Base-by-base conservation (phyloP, 2,329 filamentous ascomycete genomes). In the Mariannaea elegans region DNA sequence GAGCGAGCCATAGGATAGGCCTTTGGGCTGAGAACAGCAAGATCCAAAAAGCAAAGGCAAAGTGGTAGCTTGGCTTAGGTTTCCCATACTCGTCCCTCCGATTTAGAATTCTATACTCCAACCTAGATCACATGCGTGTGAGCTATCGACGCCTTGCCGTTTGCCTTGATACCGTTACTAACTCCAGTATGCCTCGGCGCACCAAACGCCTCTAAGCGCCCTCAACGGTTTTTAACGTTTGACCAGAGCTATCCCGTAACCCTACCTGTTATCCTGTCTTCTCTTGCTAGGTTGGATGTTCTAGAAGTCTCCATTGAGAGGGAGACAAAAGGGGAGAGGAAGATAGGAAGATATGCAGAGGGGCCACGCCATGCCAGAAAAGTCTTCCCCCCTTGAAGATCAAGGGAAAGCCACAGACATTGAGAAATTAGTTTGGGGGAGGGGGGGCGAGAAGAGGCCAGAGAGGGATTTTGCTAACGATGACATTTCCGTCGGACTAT, bases 21-120 rank as follows among this genome's bases (percentile, higher is more conserved):
- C 50, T 60, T 57, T 48, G 47, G 56, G 39, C 49, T 21, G 7
- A 24, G 32, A 19, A n/a, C 19, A 31, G 29, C 16, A 36, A 56
- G 50, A 62, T 36, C 45, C 41, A 68, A 56, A 58, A 69, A 67
- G 56, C 59, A 70, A 66, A 61, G 29, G 29, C 51, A 16, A 44
- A n/a, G 8, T 23, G 38, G 18, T 21, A 27, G 24, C 32, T 36
- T 14, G 13, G 32, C 6, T n/a, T 36, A n/a, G 14, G 9, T 27
- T 27, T 27, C 24, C 24, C 24, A 27, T 27, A 9, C 24, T 27
- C n/a, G n/a, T 27, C 9, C 24, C 24, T 9, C 24, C 24, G 9
- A 27, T 5, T 5, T 27, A 6, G 24, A 27, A 27, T 27, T 6
- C 24, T 6, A 27, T 5, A 9, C 24, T 9, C n/a, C n/a, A n/a